phyloP scores from a whole-genome alignment of 108 stramenopile species.

The Nannochloropsis gaditana region DNA sequence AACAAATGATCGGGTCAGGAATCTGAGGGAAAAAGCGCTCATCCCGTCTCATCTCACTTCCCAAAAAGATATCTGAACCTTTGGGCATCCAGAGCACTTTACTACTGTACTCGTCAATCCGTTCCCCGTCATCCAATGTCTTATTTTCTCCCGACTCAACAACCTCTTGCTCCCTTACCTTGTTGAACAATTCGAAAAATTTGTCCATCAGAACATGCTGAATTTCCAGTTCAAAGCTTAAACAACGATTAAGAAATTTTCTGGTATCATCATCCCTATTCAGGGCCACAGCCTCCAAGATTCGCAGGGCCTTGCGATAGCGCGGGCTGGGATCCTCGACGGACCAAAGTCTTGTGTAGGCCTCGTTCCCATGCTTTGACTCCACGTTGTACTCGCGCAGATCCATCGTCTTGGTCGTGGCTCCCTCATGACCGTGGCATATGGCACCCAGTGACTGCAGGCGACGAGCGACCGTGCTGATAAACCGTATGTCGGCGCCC shows the following conservation, averaged over 20 bases:
- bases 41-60: no score
- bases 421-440: constrained; percentile 69
- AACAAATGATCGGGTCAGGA: no score
- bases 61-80: no score
- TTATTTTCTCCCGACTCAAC: no score
- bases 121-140: no score
- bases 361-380: background rate
- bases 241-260: background rate
- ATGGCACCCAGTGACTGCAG: constrained; percentile 69
- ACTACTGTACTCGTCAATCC: no score
- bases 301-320: background rate
- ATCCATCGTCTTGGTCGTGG: constrained; percentile 40
- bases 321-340: background rate
- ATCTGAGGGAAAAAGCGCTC: no score
- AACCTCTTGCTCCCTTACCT: background rate
- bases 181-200: constrained; percentile 44
- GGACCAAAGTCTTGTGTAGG: background rate
- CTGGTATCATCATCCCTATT: background rate
- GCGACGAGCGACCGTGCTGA: constrained; percentile 67
- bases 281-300: background rate
- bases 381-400: constrained; percentile 23
- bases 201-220: constrained; percentile 59
- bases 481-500: constrained; percentile 72
- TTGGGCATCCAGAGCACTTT: no score
- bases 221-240: constrained; percentile 38